Base-by-base conservation (phyloP, 139 green algal genomes). In the Micractinium sp. region DNA sequence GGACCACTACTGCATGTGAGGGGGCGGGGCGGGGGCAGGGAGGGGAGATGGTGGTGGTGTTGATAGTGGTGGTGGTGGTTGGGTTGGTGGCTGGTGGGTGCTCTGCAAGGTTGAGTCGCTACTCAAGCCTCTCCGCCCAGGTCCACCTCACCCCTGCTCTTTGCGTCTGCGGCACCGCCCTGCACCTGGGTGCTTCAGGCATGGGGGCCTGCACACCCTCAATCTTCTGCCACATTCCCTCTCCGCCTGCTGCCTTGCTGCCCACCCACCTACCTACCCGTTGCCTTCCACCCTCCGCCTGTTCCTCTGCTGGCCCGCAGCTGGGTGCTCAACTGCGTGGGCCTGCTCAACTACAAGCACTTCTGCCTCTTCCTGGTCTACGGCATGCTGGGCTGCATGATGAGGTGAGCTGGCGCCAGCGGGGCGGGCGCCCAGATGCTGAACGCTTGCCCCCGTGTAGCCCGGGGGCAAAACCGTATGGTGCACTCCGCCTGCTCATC, bases 311-410 rank as follows among this genome's bases (percentile, higher is more conserved):
- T 78, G 61, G n/a, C 74, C 25, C 0, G 85, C 85, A 88, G 85
- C 75, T 97, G 95, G 97, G 94, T 99, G 19, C 92, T 97, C 56
- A 99, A 99, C 92, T 98, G 94, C 73, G 96, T 99, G 12, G 97
- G 97, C 15, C 92, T 98, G 69, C 89, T 97, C 35, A 99, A 99
- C 91, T 99, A 99, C 94, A 99, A 99, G 93, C 92, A 92, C 85
- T 99, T 99, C 91, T 89, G 99, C 35, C 93, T 98, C 18, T 99
- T 99, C 90, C 89, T 99, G 27, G 56, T 92, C 0, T 98, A 96
- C 86, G 95, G 94, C 0, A 93, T 90, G 33, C 18, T 96, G 25
- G 94, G 90, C 3, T 95, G 86, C 47, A 29, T 88, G 0, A 38
- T 94, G 53, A 91, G 89, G 89, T 91, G 79, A 60, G 85, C 18